Evolutionary conservation across 345 rosid species (phyloP).

Genomic region (Arabidopsis suecica): DNA sequence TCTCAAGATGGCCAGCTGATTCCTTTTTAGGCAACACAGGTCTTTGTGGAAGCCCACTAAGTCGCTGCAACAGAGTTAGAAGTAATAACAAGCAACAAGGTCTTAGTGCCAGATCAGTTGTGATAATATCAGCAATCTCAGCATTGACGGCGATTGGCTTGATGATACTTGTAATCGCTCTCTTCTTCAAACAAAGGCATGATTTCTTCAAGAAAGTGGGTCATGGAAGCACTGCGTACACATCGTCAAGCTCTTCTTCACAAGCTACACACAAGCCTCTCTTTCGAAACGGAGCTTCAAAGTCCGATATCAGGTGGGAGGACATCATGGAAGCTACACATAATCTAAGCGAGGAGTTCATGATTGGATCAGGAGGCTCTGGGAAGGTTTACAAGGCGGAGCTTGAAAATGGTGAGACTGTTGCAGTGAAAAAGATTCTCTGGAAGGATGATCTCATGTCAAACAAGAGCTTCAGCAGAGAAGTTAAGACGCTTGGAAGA

Average conservation of each 20-base stretch:
- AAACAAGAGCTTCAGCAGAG: conserved; percentile 89
- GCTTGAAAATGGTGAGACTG: conserved; percentile 63
- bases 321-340: conserved; percentile 86
- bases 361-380: conserved; percentile 94
- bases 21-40: conserved; percentile 67
- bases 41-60: conserved; percentile 85
- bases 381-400: conserved; percentile 87
- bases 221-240: conserved; percentile 56
- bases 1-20: conserved; percentile 82
- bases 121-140: conserved; percentile 65
- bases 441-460: conserved; percentile 74
- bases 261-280: conserved; percentile 68
- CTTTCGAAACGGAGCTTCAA: conserved; percentile 61
- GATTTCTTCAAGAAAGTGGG: conserved; percentile 51
- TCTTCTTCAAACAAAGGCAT: conserved; percentile 58
- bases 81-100: conserved; percentile 45
- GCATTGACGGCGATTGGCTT: conserved; percentile 68
- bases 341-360: conserved; percentile 73
- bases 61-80: conserved; percentile 44
- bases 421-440: conserved; percentile 81
- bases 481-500: conserved; percentile 80
- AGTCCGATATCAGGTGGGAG: conserved; percentile 76
- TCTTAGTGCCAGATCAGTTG: conserved; percentile 58
- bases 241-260: conserved; percentile 64
- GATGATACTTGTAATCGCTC: conserved; percentile 56